These are phyloP conservation scores for Cicer arietinum DNA, from an alignment of 306 rosid genomes.

Conservation along the genomic window DNA sequence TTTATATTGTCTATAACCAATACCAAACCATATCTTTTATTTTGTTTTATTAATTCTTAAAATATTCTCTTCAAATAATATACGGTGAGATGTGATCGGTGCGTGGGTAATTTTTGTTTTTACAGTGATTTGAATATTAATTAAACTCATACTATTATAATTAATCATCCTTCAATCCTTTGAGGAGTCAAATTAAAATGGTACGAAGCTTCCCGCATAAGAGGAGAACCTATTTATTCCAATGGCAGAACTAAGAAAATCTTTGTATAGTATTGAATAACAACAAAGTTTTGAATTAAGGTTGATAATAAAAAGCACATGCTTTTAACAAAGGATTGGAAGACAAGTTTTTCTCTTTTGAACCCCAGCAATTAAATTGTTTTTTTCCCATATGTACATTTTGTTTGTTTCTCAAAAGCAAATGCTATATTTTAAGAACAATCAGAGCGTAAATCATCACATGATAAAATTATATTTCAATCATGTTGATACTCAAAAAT, in stretches of 20 bases:
- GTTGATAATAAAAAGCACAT: slow-evolving; percentile 16
- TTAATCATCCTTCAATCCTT: slow-evolving; percentile 6
- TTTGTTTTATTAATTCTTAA: too few relatives aligned
- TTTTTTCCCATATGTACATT: slow-evolving; percentile 13
- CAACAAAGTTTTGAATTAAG: slow-evolving; percentile 21
- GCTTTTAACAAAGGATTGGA: not conserved
- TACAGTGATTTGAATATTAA: too few relatives aligned
- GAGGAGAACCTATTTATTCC: not conserved
- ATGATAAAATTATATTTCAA: too few relatives aligned
- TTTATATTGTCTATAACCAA: too few relatives aligned
- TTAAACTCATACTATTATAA: too few relatives aligned
- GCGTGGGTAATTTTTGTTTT: too few relatives aligned
- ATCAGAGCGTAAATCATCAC: too few relatives aligned
- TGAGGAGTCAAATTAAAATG: slow-evolving; percentile 13
- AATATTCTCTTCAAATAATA: too few relatives aligned
- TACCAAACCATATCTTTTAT: too few relatives aligned
- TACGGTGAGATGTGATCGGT: too few relatives aligned
- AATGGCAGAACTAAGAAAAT: not conserved
- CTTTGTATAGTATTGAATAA: not conserved
- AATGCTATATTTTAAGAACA: not conserved
- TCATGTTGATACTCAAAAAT: too few relatives aligned
- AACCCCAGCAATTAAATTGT: slow-evolving; percentile 10
- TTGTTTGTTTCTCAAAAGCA: slow-evolving; percentile 41
- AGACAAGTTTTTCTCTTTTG: slow-evolving; percentile 9
- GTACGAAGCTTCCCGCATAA: slow-evolving; percentile 24